These are phyloP conservation scores for Neolecta irregularis DNA, from an alignment of 1,139 yeast genomes.

Conservation along the genomic window DNA sequence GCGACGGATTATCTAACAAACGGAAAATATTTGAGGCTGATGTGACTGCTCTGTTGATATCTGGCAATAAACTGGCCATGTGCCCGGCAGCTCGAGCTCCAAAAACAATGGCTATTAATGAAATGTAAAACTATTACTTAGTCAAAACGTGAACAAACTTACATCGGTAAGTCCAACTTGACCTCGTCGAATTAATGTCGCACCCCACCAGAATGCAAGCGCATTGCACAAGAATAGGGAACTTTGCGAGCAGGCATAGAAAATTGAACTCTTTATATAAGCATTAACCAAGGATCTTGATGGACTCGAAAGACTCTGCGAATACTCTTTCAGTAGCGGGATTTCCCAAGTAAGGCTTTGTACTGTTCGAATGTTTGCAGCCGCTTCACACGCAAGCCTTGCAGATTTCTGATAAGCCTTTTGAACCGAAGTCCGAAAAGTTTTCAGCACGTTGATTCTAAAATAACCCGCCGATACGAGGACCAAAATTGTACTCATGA, in stretches of 20 bases:
- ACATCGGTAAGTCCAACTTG: slow-evolving; percentile 15
- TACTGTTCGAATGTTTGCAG: slow-evolving; percentile 35
- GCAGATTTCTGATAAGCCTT: slow-evolving; percentile 32
- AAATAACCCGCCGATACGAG: slow-evolving; percentile 55
- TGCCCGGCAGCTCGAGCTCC: slow-evolving; percentile 29
- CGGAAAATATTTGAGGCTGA: slow-evolving; percentile 37
- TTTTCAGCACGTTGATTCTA: slow-evolving; percentile 62
- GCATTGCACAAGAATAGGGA: slow-evolving; percentile 18
- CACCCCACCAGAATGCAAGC: slow-evolving; percentile 21
- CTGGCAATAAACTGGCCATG: slow-evolving; percentile 36
- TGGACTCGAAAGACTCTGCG: slow-evolving; percentile 33
- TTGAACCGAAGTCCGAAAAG: slow-evolving; percentile 40
- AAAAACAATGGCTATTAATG: slow-evolving; percentile 32
- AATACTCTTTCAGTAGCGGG: slow-evolving; percentile 37
- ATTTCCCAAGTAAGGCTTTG: slow-evolving; percentile 41
- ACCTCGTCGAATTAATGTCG: slow-evolving; percentile 17
- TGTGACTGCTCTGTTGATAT: slow-evolving; percentile 42
- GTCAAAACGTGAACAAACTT: no score
- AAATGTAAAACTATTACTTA: slow-evolving; percentile 32
- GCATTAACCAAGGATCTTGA: slow-evolving; percentile 36
- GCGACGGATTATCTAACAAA: slow-evolving; percentile 32
- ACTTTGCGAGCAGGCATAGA: slow-evolving; percentile 20
- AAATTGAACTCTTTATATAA: slow-evolving; percentile 32
- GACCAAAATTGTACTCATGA: slow-evolving; percentile 43
- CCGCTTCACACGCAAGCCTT: slow-evolving; percentile 35